Conservation (phyloP, 805 yeast genomes). For the Starmerella etchellsii region DNA sequence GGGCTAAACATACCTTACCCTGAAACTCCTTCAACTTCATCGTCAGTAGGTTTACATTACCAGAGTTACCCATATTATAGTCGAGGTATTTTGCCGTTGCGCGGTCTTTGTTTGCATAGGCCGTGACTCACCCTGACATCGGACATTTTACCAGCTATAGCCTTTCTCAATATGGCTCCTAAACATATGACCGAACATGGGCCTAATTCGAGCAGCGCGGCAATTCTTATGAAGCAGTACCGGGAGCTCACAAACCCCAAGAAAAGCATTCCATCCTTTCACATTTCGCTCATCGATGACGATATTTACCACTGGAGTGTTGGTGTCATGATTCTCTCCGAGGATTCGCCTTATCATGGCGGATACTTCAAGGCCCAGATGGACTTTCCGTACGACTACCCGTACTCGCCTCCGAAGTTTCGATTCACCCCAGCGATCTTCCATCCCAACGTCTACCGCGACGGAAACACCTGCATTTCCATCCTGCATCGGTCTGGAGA, state of each 20-base stretch:
- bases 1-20: too few relatives aligned
- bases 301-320: slow-evolving; percentile 62
- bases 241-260: slow-evolving; percentile 88
- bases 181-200: slow-evolving; percentile 14
- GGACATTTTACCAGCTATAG: too few relatives aligned
- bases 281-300: slow-evolving; percentile 46
- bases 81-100: too few relatives aligned
- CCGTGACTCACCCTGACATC: too few relatives aligned
- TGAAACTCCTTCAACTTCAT: too few relatives aligned
- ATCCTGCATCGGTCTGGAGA: slow-evolving; percentile 88
- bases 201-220: slow-evolving; percentile 41
- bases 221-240: slow-evolving; percentile 82
- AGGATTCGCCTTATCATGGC: slow-evolving; percentile 84
- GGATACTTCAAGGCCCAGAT: slow-evolving; percentile 89
- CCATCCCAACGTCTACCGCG: slow-evolving; percentile 91
- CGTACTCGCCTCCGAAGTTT: slow-evolving; percentile 84
- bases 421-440: slow-evolving; percentile 85
- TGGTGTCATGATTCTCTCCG: slow-evolving; percentile 82
- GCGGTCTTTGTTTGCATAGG: too few relatives aligned
- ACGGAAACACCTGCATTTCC: slow-evolving; percentile 85
- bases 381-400: slow-evolving; percentile 85
- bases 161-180: slow-evolving; percentile 14
- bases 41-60: too few relatives aligned
- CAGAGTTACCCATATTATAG: too few relatives aligned
- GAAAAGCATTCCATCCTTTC: slow-evolving; percentile 60